Evolutionary conservation across 1,284 basidiomycete genomes (phyloP), one percentile per base, ranked within the genome.

Genomic region (Melampsora larici-populina): DNA sequence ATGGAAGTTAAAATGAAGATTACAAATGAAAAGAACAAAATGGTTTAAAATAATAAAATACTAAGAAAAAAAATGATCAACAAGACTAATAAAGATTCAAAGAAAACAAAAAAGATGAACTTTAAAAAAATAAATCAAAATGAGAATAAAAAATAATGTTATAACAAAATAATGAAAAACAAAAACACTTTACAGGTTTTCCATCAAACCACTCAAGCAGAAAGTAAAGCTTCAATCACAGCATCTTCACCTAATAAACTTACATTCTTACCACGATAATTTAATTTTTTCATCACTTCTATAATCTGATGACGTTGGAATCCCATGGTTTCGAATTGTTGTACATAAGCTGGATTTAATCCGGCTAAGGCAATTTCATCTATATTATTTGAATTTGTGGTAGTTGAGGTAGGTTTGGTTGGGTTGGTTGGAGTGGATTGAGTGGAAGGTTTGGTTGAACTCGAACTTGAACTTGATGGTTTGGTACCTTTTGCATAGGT

Each of bases 211-310:
- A n/a, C 3, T 36, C 36, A 36, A 36, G 36, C 9, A 2, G 72
- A 67, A 81, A 89, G 83, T 68, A 89, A 82, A 83, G 89, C 87
- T 82, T 89, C 87, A 48, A 89, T 86, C 48, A 90, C 85, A 78
- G 86, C 85, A 81, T 90, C 88, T 79, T 89, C 88, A 71, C 86
- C 84, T 79, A 90, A 89, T 80, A 87, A 88, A 48, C 85, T 83
- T 60, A 87, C 87, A 81, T 91, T 90, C 33, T 86, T 85, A 17
- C 92, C 95, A 24, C 95, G 89, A 85, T 98, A 99, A 85, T 99
- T 97, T 83, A 97, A 84, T 81, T 90, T 88, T 81, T 91, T 89
- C 79, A 97, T 87, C 15, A 77, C 68, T 17, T 79, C 79, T 33
- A 81, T 79, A 29, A 86, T 85, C 46, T 84, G 81, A 13, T 79